phyloP scores from a whole-genome alignment of 352 stramenopile species.

The Phytophthora megakarya region DNA sequence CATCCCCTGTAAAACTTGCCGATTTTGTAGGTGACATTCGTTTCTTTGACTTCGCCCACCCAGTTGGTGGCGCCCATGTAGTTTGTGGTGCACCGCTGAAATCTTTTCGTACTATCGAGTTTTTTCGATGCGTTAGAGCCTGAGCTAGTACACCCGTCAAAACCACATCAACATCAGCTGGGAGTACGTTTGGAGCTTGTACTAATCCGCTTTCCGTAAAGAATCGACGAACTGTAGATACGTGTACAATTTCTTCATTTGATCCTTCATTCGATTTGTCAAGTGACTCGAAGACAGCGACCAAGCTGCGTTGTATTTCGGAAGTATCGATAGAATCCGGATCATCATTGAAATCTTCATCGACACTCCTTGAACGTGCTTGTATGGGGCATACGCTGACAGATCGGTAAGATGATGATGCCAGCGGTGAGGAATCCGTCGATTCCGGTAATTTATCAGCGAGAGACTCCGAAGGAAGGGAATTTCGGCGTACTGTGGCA shows the following conservation, averaged over 20 bases:
- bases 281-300: constrained; percentile 51
- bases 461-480: constrained; percentile 17
- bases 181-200: constrained; percentile 45
- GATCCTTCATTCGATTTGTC: constrained; percentile 48
- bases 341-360: constrained; percentile 31
- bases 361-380: neutral
- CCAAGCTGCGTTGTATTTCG: constrained; percentile 43
- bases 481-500: constrained; percentile 16
- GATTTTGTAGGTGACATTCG: constrained; percentile 12
- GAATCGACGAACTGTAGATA: constrained; percentile 69
- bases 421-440: neutral
- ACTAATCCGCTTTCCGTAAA: constrained; percentile 69
- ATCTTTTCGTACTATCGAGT: constrained; percentile 58
- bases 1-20: constrained; percentile 20
- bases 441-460: neutral
- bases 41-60: constrained; percentile 33
- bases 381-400: constrained; percentile 15
- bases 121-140: constrained; percentile 57
- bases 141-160: constrained; percentile 66
- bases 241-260: constrained; percentile 51
- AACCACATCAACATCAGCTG: constrained; percentile 71
- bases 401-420: neutral
- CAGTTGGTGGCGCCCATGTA: constrained; percentile 21
- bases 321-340: constrained; percentile 16
- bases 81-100: constrained; percentile 28